These are phyloP conservation scores for Tolypocladium tropicale DNA, from an alignment of 2,329 filamentous ascomycete genomes.

Conservation along the genomic window DNA sequence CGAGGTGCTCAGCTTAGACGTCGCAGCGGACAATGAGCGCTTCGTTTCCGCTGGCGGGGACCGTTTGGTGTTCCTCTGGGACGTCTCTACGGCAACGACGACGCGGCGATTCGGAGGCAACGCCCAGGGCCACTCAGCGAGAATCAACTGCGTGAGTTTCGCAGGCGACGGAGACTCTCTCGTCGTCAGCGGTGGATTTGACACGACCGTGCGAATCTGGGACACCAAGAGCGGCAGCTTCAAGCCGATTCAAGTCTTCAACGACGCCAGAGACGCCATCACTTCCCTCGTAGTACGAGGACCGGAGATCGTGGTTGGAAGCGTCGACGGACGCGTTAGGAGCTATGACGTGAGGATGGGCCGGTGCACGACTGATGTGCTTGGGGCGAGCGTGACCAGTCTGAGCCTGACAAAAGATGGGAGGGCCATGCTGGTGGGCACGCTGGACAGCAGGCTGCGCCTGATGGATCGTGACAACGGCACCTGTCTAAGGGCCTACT, in stretches of 20 bases:
- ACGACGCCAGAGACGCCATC: slow-evolving; percentile 64
- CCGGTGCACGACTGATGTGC: slow-evolving; percentile 56
- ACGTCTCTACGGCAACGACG: slow-evolving; percentile 73
- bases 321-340: slow-evolving; percentile 75
- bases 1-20: slow-evolving; percentile 72
- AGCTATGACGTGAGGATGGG: slow-evolving; percentile 78
- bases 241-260: slow-evolving; percentile 62
- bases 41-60: slow-evolving; percentile 88
- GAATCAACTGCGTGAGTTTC: slow-evolving; percentile 72
- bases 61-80: slow-evolving; percentile 87
- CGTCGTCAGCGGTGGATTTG: slow-evolving; percentile 63
- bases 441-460: slow-evolving; percentile 65
- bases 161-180: slow-evolving; percentile 66
- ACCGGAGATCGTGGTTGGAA: slow-evolving; percentile 58
- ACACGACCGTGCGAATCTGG: slow-evolving; percentile 69
- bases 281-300: slow-evolving; percentile 36
- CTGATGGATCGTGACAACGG: slow-evolving; percentile 74
- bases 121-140: slow-evolving; percentile 51
- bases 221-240: slow-evolving; percentile 45
- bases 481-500: slow-evolving; percentile 62
- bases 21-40: slow-evolving; percentile 66
- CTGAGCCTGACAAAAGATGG: slow-evolving; percentile 61
- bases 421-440: slow-evolving; percentile 62
- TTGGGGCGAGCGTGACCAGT: slow-evolving; percentile 65
- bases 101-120: slow-evolving; percentile 60